Evolutionary conservation across 768 basidiomycete genomes (phyloP).

Genomic region (Lactifluus pinguis): DNA sequence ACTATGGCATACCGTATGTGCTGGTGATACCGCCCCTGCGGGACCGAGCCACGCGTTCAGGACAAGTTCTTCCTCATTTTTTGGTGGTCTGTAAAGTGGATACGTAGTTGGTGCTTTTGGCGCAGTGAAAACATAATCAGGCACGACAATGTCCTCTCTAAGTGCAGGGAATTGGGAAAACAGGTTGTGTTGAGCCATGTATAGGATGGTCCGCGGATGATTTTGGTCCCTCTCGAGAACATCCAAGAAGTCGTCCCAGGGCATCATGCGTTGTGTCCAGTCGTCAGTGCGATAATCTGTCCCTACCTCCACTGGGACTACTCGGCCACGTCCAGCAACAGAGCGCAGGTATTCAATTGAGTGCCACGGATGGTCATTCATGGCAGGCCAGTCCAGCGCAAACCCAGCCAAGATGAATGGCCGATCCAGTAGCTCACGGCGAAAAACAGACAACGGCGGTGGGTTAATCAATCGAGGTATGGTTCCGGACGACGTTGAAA

Average conservation of each 20-base stretch:
- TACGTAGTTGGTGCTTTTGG: conserved; percentile 35
- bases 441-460: conserved; percentile 54
- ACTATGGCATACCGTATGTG: conserved; percentile 64
- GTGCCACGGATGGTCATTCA: conserved; percentile 59
- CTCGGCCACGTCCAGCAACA: conserved; percentile 67
- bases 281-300: conserved; percentile 66
- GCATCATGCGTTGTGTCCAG: conserved; percentile 77
- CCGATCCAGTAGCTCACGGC: conserved; percentile 23
- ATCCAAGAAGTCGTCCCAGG: conserved; percentile 68
- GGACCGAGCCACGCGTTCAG: conserved; percentile 83
- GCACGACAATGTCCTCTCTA: conserved; percentile 65
- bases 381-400: conserved; percentile 70
- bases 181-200: conserved; percentile 89
- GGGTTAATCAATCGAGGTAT: conserved; percentile 37
- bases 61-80: conserved; percentile 53
- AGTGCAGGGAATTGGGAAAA: conserved; percentile 77
- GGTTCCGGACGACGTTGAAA: conserved; percentile 5
- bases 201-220: conserved; percentile 35
- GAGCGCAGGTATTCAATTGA: conserved; percentile 59
- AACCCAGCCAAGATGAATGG: conserved; percentile 73
- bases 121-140: conserved; percentile 79
- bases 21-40: conserved; percentile 69
- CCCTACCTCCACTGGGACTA: conserved; percentile 89
- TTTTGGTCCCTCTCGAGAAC: conserved; percentile 26
- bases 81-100: conserved; percentile 53